Evolutionary conservation across 371 early-diverging fungal species (phyloP).

Genomic region (Mortierella sp.): DNA sequence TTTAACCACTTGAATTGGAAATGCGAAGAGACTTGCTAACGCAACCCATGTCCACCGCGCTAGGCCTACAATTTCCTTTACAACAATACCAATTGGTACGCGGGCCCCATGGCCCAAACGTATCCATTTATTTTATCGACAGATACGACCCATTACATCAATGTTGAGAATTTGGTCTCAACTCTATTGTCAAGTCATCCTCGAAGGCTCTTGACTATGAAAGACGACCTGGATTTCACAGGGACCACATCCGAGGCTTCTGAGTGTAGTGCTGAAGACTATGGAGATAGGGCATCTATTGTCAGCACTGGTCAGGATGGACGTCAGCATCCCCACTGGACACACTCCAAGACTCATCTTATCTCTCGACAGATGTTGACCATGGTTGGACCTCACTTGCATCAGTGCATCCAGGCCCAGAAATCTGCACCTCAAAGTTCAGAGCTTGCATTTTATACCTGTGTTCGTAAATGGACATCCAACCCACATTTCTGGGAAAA

Average conservation of each 20-base stretch:
- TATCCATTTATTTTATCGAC: slow-evolving; percentile 38
- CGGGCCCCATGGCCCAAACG: slow-evolving; percentile 34
- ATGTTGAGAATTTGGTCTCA: slow-evolving; percentile 38
- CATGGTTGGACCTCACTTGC: slow-evolving; percentile 40
- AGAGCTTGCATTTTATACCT: slow-evolving; percentile 35
- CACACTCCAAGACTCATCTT: slow-evolving; percentile 33
- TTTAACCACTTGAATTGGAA: background rate
- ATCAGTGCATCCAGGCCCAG: slow-evolving; percentile 15
- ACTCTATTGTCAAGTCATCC: slow-evolving; percentile 28
- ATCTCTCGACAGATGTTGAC: slow-evolving; percentile 39
- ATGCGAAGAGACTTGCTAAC: too few relatives aligned
- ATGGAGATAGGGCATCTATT: slow-evolving; percentile 25
- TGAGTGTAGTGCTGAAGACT: slow-evolving; percentile 35
- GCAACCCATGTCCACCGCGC: too few relatives aligned
- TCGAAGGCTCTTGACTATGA: slow-evolving; percentile 41
- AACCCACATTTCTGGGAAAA: slow-evolving; percentile 43
- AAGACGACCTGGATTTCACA: slow-evolving; percentile 28
- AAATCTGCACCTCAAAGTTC: background rate
- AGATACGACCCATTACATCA: slow-evolving; percentile 46
- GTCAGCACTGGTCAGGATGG: background rate
- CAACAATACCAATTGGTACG: slow-evolving; percentile 49
- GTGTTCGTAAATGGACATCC: slow-evolving; percentile 35
- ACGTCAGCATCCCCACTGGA: slow-evolving; percentile 27
- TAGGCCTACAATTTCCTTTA: slow-evolving; percentile 45
- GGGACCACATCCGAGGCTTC: slow-evolving; percentile 39